Conservation (phyloP, 1,284 basidiomycete species). For the Dichomitus squalens region DNA sequence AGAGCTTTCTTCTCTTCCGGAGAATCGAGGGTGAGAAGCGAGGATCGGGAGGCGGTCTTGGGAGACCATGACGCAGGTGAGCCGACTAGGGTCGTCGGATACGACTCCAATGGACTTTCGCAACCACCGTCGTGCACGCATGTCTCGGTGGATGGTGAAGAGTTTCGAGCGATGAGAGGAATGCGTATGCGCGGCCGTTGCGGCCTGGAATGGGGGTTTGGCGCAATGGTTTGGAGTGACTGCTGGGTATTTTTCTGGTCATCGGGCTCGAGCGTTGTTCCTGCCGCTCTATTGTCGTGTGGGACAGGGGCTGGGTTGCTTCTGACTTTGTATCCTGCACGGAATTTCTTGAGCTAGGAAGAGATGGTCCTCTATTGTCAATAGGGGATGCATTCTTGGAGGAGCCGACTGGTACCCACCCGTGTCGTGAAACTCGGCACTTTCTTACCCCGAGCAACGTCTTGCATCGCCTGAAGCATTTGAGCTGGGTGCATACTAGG, state of each 20-base stretch:
- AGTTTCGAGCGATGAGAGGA: neutral
- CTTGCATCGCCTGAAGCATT: too few species aligned
- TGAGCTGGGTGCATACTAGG: too few species aligned
- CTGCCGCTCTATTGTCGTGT: neutral
- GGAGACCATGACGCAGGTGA: neutral
- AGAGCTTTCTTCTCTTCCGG: neutral
- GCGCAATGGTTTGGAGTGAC: too few species aligned
- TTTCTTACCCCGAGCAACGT: too few species aligned
- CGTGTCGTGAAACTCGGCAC: neutral
- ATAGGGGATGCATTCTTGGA: neutral
- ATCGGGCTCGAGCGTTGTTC: neutral
- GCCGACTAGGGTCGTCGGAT: neutral
- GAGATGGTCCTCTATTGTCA: neutral
- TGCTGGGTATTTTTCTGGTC: neutral
- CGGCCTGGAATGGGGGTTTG: neutral
- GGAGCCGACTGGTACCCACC: neutral
- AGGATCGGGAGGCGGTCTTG: neutral
- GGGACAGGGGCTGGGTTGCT: too few species aligned
- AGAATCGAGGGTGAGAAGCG: neutral
- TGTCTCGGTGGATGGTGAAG: neutral
- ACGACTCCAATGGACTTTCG: neutral
- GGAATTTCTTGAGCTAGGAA: neutral
- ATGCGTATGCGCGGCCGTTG: neutral
- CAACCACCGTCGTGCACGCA: neutral
- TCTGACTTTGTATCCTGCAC: neutral